Percentiles rank a stretch among this genome's conserved stretches.
phyloP scores from a whole-genome alignment of 768 basidiomycete genomes.

The Leucocoprinus leucothites region DNA sequence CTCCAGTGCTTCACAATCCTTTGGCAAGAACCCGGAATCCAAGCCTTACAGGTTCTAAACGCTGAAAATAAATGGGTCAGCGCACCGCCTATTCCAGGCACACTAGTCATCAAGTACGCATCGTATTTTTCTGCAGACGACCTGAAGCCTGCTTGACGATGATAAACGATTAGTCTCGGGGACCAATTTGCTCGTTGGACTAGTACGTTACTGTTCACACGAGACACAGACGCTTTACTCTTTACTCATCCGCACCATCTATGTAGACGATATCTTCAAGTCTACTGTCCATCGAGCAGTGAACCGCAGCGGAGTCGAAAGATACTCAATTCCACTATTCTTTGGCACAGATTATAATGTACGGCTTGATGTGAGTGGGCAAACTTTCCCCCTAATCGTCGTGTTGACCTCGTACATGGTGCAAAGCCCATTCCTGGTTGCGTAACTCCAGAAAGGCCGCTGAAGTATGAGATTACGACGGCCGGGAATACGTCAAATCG shows the following conservation, averaged over 20 bases:
- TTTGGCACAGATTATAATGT: constrained; percentile 90
- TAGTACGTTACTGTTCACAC: constrained; percentile 43
- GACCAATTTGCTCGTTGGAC: constrained; percentile 91
- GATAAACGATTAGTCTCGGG: constrained; percentile 50
- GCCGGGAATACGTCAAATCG: too few species aligned
- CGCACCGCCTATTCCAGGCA: constrained; percentile 74
- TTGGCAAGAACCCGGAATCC: constrained; percentile 71
- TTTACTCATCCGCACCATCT: neutral
- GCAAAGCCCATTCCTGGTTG: too few species aligned
- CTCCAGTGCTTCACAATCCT: constrained; percentile 82
- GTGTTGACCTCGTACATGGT: neutral
- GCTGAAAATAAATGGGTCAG: constrained; percentile 75
- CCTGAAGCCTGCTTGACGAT: neutral
- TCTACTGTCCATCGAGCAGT: constrained; percentile 87
- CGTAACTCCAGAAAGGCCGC: too few species aligned
- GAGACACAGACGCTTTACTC: neutral
- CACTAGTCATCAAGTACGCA: constrained; percentile 81
- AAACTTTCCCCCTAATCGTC: neutral
- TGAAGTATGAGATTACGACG: too few species aligned
- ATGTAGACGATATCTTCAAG: constrained; percentile 81
- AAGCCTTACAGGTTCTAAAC: constrained; percentile 83
- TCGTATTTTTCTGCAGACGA: neutral
- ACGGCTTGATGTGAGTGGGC: constrained; percentile 56
- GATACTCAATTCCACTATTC: constrained; percentile 89
- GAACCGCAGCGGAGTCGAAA: constrained; percentile 63